phyloP scores from a whole-genome alignment of 305 asterid species.

The Lippia alba region DNA sequence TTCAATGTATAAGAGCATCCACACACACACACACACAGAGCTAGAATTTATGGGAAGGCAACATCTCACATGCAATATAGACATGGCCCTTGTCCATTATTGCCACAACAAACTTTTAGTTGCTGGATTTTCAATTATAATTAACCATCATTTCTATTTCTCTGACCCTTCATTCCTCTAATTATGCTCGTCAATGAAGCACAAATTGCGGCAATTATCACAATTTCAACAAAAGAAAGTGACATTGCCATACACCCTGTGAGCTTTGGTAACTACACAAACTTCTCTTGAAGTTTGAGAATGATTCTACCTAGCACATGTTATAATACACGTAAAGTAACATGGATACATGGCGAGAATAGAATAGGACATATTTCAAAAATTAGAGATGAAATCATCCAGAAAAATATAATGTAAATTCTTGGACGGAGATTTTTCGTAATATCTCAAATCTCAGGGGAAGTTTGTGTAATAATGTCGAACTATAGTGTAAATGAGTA shows the following conservation, averaged over 20 bases:
- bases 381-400: no score
- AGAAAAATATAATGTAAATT: no score
- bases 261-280: no score
- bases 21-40: slow-evolving; percentile 26
- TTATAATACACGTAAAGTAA: no score
- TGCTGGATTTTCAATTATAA: not conserved
- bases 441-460: no score
- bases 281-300: no score
- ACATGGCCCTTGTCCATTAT: slow-evolving; percentile 37
- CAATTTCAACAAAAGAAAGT: slow-evolving; percentile 10
- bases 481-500: not conserved
- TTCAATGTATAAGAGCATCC: slow-evolving; percentile 22
- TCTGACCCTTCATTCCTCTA: slow-evolving; percentile 25
- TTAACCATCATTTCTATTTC: slow-evolving; percentile 33
- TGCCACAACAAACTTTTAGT: slow-evolving; percentile 14
- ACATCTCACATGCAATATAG: slow-evolving; percentile 43
- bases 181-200: slow-evolving; percentile 31
- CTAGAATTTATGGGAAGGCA: slow-evolving; percentile 39
- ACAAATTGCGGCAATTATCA: slow-evolving; percentile 22
- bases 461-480: no score
- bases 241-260: no score
- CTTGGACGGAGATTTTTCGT: no score
- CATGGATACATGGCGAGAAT: no score
- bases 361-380: no score
- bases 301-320: no score